A percentile compares a stretch with the other conserved stretches of the same genome.
Conservation (phyloP, 2,329 filamentous ascomycete species). For the Emericellopsis atlantica region DNA sequence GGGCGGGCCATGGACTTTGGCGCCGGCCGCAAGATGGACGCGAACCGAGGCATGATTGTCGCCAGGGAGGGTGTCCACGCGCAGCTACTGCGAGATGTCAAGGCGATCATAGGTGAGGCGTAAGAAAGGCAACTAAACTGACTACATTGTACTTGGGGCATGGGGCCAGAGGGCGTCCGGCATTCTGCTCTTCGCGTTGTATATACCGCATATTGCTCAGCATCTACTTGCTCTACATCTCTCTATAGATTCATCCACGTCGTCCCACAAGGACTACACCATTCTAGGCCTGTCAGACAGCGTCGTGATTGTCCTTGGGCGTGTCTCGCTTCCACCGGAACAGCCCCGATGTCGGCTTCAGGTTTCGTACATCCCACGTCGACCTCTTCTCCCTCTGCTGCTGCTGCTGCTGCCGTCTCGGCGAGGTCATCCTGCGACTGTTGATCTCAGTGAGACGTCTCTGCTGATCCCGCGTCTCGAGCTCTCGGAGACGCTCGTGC, state of each 20-base stretch:
- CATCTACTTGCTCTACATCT: too few species aligned
- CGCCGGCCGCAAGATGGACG: constrained; percentile 17
- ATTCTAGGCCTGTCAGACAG: neutral
- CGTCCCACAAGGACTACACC: too few species aligned
- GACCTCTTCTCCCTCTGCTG: neutral
- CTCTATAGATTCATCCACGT: too few species aligned
- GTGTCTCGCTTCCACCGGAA: neutral
- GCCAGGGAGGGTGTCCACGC: constrained; percentile 30
- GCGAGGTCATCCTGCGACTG: constrained; percentile 3
- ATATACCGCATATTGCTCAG: too few species aligned
- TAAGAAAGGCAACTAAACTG: too few species aligned
- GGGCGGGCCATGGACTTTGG: constrained; percentile 21
- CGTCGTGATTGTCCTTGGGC: neutral
- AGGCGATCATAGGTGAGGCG: neutral
- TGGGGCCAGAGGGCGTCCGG: too few species aligned
- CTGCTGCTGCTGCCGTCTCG: neutral
- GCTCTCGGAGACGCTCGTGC: constrained; percentile 4
- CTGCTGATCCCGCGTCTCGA: constrained; percentile 5
- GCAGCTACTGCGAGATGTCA: constrained; percentile 18
- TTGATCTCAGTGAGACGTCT: constrained; percentile 7
- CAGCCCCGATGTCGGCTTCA: too few species aligned
- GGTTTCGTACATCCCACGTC: constrained; percentile 4
- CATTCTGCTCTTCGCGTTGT: too few species aligned
- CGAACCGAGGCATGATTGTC: constrained; percentile 24
- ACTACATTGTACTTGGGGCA: too few species aligned